Base-by-base conservation (phyloP, 169 alveolate species). In the Cryptosporidium meleagridis region DNA sequence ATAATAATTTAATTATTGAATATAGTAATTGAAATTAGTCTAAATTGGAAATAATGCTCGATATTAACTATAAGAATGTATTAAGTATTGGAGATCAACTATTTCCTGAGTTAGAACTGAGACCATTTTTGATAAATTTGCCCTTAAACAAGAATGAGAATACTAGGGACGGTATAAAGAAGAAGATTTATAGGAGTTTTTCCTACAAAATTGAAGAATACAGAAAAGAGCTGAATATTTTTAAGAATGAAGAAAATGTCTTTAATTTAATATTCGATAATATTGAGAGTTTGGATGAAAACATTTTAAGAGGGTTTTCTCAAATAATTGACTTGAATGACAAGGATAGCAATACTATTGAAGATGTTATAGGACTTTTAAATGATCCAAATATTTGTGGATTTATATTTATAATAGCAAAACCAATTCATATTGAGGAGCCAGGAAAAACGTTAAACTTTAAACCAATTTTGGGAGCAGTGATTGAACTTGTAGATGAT, bases 401-500 rank as follows among this genome's bases (percentile, higher is more conserved):
- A 0, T 71, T 71, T 51, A 44, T 71, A 10, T 71, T 71, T 29
- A 23, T 71, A 4, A 18, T 71, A 31, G 85, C 67, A 21, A 52
- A 71, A 12, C 67, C 69, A 6, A 5, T 71, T 16, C n/a, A 53
- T 71, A 18, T 2, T 2, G 45, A 7, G 23, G 37, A 10, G 1
- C 26, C 18, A 35, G 31, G 31, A 16, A 23, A 23, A n/a, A 8
- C 48, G 2, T n/a, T 29, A 12, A 51, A 44, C 18, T 71, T 48
- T 51, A 45, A 52, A 10, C 85, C 85, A 7, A 16, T 71, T 18
- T 4, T 45, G 9, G 85, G 85, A 18, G 62, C 69, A 48, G 35
- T 71, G n/a, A 65, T 71, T 37, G 85, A 71, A 33, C 37, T 71
- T 23, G 48, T 44, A 48, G 68, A 71, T 53, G 68, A 53, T 18